Evolutionary conservation across 2,329 filamentous ascomycete species (phyloP).

Genomic region (Knufia petricola): DNA sequence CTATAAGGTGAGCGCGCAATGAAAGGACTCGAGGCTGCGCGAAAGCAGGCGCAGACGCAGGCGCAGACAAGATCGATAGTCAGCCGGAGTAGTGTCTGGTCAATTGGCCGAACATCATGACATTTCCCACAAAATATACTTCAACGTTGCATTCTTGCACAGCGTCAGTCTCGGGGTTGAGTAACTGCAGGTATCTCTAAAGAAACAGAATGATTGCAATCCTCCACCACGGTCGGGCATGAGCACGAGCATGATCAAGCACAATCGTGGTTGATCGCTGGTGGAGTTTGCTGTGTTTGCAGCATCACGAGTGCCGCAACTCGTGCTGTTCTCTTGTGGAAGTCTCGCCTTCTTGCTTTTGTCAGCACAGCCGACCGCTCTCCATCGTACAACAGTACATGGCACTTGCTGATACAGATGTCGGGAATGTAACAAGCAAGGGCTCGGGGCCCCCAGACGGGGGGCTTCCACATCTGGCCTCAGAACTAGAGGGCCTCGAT

Average conservation of each 20-base stretch:
- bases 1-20: background rate
- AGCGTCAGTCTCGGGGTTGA: too few relatives aligned
- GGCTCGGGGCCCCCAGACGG: background rate
- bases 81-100: background rate
- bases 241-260: too few relatives aligned
- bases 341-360: background rate
- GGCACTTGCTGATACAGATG: background rate
- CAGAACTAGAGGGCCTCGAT: background rate
- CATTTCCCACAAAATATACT: background rate
- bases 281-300: constrained; percentile 3
- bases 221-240: too few relatives aligned
- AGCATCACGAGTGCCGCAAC: too few relatives aligned
- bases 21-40: background rate
- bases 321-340: too few relatives aligned
- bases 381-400: background rate
- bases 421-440: background rate
- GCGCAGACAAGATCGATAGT: constrained; percentile 1
- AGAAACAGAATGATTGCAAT: too few relatives aligned
- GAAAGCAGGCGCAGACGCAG: background rate
- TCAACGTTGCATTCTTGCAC: too few relatives aligned
- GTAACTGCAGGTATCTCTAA: too few relatives aligned
- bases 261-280: too few relatives aligned
- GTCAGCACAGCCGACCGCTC: background rate
- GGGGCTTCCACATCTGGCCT: background rate
- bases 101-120: background rate